phyloP scores from a whole-genome alignment of 2,329 filamentous ascomycete genomes.

The Verticillium nubilum region DNA sequence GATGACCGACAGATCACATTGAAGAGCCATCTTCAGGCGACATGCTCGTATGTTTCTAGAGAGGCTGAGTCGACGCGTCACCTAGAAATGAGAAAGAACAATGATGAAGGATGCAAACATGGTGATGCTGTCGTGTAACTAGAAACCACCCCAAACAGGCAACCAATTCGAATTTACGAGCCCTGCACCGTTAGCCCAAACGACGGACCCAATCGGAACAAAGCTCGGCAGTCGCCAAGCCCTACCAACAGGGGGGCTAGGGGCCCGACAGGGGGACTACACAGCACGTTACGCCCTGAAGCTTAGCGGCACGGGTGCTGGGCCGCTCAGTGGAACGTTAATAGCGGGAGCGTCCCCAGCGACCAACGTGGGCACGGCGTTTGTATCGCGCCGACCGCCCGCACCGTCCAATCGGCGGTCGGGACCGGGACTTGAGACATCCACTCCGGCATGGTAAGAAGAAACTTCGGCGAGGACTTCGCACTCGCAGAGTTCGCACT shows the following conservation, averaged over 20 bases:
- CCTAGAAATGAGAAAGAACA: background rate
- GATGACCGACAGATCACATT: background rate
- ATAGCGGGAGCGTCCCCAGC: too few species aligned
- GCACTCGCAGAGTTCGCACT: background rate
- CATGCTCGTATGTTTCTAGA: background rate
- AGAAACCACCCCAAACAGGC: background rate
- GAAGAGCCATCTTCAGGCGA: background rate
- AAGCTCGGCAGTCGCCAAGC: background rate
- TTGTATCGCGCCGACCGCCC: background rate
- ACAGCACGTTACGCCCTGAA: background rate
- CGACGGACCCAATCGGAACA: background rate
- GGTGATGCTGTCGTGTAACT: background rate
- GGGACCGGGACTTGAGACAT: background rate
- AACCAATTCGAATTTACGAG: background rate
- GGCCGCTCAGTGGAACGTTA: too few species aligned
- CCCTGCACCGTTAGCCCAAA: background rate
- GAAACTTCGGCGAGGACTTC: background rate
- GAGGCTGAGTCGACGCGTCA: background rate
- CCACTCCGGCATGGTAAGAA: background rate
- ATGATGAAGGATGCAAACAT: background rate
- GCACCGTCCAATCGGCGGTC: background rate
- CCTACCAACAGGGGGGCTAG: background rate
- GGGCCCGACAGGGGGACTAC: too few species aligned
- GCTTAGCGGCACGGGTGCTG: background rate
- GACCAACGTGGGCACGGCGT: background rate